Conservation (phyloP, 257 asterid genomes). For the Henckelia pumila region DNA sequence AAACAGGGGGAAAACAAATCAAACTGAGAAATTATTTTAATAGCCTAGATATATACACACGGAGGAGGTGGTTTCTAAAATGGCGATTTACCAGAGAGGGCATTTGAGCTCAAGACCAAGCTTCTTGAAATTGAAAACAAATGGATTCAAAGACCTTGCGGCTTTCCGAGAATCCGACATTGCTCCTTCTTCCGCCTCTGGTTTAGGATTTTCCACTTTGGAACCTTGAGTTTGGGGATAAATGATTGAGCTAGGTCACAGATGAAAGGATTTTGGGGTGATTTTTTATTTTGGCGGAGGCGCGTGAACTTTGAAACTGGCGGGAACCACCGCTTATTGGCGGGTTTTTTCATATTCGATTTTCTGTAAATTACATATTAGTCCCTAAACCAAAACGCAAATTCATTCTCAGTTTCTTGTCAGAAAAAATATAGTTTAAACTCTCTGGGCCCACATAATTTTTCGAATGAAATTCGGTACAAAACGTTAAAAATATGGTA, state of each 20-base stretch:
- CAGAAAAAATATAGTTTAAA: too few relatives aligned
- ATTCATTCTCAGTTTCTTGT: too few relatives aligned
- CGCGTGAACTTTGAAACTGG: slow-evolving; percentile 19
- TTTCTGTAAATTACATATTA: too few relatives aligned
- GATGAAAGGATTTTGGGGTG: not conserved
- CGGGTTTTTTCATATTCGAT: too few relatives aligned
- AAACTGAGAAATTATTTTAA: not conserved
- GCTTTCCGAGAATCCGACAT: slow-evolving; percentile 41
- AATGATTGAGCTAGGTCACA: not conserved
- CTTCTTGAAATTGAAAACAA: slow-evolving; percentile 71
- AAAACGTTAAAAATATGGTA: too few relatives aligned
- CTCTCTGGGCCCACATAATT: too few relatives aligned
- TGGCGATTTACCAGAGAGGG: slow-evolving; percentile 57
- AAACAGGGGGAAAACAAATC: too few relatives aligned
- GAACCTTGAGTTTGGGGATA: not conserved
- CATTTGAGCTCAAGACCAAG: slow-evolving; percentile 87
- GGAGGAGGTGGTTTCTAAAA: too few relatives aligned
- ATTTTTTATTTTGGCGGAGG: slow-evolving; percentile 10
- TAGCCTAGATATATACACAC: not conserved
- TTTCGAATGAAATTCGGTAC: too few relatives aligned
- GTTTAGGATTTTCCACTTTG: too few relatives aligned
- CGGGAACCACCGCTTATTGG: slow-evolving; percentile 25
- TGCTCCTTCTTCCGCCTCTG: not conserved
- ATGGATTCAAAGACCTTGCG: slow-evolving; percentile 53
- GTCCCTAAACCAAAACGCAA: too few relatives aligned